A percentile compares a stretch with the other conserved stretches of the same genome.
Evolutionary conservation across 2,329 filamentous ascomycete species (phyloP).

Genomic region (Penicillium griseofulvum): DNA sequence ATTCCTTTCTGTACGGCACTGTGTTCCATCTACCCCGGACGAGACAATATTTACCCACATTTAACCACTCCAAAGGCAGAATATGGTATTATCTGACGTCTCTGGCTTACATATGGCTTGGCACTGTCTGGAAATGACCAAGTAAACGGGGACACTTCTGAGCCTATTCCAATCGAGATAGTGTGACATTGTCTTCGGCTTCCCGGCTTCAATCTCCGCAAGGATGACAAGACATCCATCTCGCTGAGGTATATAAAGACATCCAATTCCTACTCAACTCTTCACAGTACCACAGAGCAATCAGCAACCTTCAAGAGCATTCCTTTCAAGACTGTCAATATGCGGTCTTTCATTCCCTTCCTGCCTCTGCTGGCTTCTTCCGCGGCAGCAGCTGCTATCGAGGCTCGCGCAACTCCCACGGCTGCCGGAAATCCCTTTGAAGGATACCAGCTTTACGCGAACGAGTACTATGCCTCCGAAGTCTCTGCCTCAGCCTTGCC

Average conservation of each 20-base stretch:
- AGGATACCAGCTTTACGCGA: constrained; percentile 51
- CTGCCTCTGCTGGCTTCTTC: constrained; percentile 18
- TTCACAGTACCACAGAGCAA: not conserved
- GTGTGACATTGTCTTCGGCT: not conserved
- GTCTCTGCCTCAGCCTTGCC: constrained; percentile 59
- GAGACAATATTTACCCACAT: not conserved
- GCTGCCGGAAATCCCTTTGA: constrained; percentile 54
- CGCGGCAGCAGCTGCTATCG: constrained; percentile 20
- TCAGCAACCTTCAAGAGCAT: not conserved
- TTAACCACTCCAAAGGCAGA: not conserved
- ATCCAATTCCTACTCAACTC: not conserved
- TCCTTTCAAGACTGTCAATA: constrained; percentile 6
- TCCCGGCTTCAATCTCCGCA: not conserved
- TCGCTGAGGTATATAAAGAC: not conserved
- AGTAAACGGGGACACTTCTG: not conserved
- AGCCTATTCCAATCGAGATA: not conserved
- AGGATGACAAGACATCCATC: not conserved
- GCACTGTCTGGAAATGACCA: not conserved
- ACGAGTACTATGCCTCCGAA: constrained; percentile 55
- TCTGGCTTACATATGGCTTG: not conserved
- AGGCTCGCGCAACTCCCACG: constrained; percentile 15
- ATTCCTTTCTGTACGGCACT: too few species aligned
- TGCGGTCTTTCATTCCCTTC: constrained; percentile 20
- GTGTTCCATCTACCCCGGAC: not conserved
- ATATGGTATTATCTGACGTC: not conserved